Evolutionary conservation across 306 rosid genomes (phyloP).

Genomic region (Acacia melanoxylon): DNA sequence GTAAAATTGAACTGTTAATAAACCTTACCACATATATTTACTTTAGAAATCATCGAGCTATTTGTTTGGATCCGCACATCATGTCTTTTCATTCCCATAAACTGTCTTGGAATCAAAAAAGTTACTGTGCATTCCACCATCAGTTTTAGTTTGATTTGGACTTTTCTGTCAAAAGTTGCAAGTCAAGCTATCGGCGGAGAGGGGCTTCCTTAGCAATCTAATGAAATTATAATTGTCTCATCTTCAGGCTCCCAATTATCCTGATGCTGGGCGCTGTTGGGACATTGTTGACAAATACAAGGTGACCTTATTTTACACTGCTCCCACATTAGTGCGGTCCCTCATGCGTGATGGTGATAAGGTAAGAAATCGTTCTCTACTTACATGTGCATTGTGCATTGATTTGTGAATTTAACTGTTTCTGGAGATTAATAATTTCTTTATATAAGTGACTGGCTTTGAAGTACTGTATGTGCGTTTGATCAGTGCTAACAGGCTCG

Average conservation of each 20-base stretch:
- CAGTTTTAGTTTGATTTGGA: constrained; percentile 13
- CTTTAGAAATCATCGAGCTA: constrained; percentile 11
- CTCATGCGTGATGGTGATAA: constrained; percentile 92
- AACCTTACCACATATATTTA: background rate
- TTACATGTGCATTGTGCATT: background rate
- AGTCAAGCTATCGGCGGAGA: constrained; percentile 18
- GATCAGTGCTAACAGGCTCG: background rate
- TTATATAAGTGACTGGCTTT: background rate
- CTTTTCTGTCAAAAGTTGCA: constrained; percentile 13
- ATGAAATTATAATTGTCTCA: constrained; percentile 17
- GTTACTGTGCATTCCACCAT: constrained; percentile 9
- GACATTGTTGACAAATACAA: constrained; percentile 95
- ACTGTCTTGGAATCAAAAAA: background rate
- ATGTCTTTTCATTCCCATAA: constrained; percentile 21
- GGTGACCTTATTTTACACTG: constrained; percentile 91
- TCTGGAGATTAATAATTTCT: constrained; percentile 4
- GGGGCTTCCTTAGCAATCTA: constrained; percentile 23
- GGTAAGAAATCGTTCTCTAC: constrained; percentile 45
- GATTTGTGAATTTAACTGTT: constrained; percentile 23
- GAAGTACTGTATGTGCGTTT: background rate
- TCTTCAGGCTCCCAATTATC: constrained; percentile 94
- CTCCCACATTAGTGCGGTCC: constrained; percentile 97
- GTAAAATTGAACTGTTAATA: constrained; percentile 8
- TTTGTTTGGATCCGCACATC: background rate
- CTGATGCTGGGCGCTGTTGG: constrained; percentile 94